Base-by-base conservation (phyloP, 2,329 filamentous ascomycete genomes). In the Amauroascus niger region DNA sequence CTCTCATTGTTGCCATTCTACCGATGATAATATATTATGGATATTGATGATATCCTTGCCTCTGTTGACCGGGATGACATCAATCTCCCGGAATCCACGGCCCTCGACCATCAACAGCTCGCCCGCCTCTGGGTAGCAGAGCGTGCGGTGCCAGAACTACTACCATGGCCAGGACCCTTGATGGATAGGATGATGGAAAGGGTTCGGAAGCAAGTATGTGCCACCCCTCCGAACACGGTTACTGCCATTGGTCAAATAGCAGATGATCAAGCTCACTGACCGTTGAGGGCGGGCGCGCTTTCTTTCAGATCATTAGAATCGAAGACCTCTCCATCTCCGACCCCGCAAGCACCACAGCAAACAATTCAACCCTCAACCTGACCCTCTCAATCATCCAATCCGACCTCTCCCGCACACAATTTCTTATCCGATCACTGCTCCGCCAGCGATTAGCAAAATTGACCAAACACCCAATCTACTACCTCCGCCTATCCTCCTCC, bases 61-160 rank as follows among this genome's bases (percentile, higher is more conserved):
- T 82, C 85, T 64, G 82, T 89, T 61, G 83, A 88, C 68, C 81
- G 79, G 48, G 68, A 74, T 55, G 39, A 57, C 18, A 73, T 64
- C 57, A 64, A 65, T 43, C 67, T 62, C 14, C 64, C 63, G 4
- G 67, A 70, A 56, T 70, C 69, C 48, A 60, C 67, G 9, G 64
- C 65, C 11, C 61, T 82, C 64, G 91, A 97, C 71, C 78, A 97
- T 61, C 89, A 96, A 69, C 82, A 87, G 51, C 75, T 98, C 61
- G 96, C 91, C 61, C 85, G 91, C 63, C 86, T 84, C 63, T 98
- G 91, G 91, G 81, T 96, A 43, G 88, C 91, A 41, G 94, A 98
- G 70, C 82, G 93, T 61, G 87, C 86, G 54, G 84, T 88, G 43
- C 88, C 91, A 1, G 90, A 96, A 70, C 76, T 98, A n/a, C 75